Base-by-base conservation (phyloP, 805 yeast genomes). In the Kuraishia capsulata region DNA sequence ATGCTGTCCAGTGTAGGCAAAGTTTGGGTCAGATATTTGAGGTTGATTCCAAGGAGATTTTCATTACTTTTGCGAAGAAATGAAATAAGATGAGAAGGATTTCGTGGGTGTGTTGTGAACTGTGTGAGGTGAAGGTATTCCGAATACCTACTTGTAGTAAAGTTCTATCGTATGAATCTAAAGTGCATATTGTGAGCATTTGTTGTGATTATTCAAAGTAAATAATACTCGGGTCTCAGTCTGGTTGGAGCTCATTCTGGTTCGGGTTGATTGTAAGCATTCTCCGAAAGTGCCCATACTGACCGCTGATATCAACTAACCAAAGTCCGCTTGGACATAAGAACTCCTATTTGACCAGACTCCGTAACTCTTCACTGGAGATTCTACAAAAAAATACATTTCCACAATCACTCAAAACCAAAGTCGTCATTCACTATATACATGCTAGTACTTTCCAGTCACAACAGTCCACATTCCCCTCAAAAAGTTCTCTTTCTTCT, bases 381-480 rank as follows among this genome's bases (percentile, higher is more conserved):
- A 32, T 10, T 9, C 28, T 14, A 35, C 25, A 28, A 13, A 46
- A 41, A 47, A 44, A 35, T 43, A 30, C 14, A 33, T 16, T 30
- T 5, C 29, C 17, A 20, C 30, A 30, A 16, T 25, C 20, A 24
- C 25, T 39, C 17, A n/a, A 32, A 30, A 17, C 14, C 36, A 20
- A 25, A 17, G 23, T 16, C 16, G 31, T 17, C 29, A 6, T 17
- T 4, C 9, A 41, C 39, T n/a, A n/a, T n/a, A n/a, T n/a, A n/a
- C n/a, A n/a, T n/a, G n/a, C n/a, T n/a, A 60, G 37, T 67, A 80
- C 57, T 73, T 80, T 38, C 96, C 96, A 47, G 82, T 76, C 29
- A 83, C 53, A 23, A 87, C 85, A 16, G 89, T 82, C 57, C 78
- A 76, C 55, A 83, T 51, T 17, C 92, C 94, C 30, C 76, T 62